These are phyloP conservation scores for Lasiodiplodia hormozganensis DNA, from an alignment of 2,329 filamentous ascomycete genomes.

Conservation along the genomic window DNA sequence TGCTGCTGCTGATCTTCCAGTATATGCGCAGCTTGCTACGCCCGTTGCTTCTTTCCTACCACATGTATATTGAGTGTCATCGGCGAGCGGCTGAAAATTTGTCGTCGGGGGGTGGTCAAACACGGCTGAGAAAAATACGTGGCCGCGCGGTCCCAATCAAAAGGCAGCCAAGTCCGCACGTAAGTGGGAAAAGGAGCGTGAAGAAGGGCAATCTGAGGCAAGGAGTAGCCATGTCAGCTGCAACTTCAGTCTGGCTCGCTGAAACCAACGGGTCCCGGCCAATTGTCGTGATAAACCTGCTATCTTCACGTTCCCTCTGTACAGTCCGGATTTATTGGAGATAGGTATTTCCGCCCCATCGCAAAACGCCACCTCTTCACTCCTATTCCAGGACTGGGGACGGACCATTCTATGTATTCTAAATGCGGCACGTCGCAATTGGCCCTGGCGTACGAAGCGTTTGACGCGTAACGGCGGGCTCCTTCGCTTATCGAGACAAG, in stretches of 20 bases:
- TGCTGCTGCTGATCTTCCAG: too few relatives aligned
- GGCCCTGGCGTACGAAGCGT: constrained; percentile 10
- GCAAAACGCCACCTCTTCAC: neutral
- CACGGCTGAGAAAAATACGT: neutral
- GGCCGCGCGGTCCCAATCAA: neutral
- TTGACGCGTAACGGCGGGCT: constrained; percentile 16
- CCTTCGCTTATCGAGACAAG: constrained; percentile 28
- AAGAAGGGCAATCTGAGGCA: neutral
- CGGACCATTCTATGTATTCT: neutral
- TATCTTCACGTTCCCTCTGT: neutral
- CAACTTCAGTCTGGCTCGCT: neutral
- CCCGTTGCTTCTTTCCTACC: too few relatives aligned
- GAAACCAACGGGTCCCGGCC: neutral
- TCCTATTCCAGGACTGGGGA: constrained; percentile 9
- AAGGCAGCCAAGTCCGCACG: neutral
- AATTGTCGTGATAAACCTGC: neutral
- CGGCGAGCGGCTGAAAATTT: neutral
- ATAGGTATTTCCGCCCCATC: neutral
- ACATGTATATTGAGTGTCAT: neutral
- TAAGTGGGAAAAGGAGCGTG: neutral
- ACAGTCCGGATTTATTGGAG: constrained; percentile 9
- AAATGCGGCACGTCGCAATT: neutral
- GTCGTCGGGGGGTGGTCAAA: neutral
- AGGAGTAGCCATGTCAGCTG: constrained; percentile 8
- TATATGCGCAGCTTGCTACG: too few relatives aligned